Evolutionary conservation across 2,329 filamentous ascomycete genomes (phyloP).

Genomic region (Aureobasidium sp.): DNA sequence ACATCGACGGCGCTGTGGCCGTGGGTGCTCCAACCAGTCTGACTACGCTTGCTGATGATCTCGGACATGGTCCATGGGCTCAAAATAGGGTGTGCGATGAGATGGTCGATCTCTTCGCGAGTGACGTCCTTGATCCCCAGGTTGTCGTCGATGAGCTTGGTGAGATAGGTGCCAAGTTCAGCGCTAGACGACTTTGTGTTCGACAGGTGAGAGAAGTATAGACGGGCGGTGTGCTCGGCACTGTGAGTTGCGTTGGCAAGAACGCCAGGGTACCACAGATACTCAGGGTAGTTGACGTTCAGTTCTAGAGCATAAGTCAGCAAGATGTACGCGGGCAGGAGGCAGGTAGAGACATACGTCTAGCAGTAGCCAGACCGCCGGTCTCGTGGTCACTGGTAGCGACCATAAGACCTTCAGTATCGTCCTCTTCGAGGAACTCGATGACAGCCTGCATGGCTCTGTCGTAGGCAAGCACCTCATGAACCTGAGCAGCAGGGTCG

Average conservation of each 20-base stretch:
- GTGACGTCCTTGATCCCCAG: slow-evolving; percentile 71
- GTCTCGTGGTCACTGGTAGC: slow-evolving; percentile 95
- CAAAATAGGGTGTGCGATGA: slow-evolving; percentile 50
- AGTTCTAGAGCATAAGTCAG: slow-evolving; percentile 37
- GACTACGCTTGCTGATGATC: slow-evolving; percentile 79
- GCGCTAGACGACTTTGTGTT: slow-evolving; percentile 22
- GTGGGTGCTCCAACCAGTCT: slow-evolving; percentile 90
- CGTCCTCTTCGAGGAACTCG: slow-evolving; percentile 70
- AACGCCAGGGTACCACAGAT: slow-evolving; percentile 73
- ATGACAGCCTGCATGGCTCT: slow-evolving; percentile 72
- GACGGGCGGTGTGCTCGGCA: slow-evolving; percentile 58
- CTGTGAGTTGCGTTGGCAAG: slow-evolving; percentile 72
- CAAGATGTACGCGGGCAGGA: background rate
- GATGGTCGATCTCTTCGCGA: slow-evolving; percentile 58
- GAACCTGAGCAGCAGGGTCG: slow-evolving; percentile 48
- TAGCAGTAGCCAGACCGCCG: slow-evolving; percentile 73
- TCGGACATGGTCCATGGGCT: slow-evolving; percentile 62
- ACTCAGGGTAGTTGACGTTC: slow-evolving; percentile 54
- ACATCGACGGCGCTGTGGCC: slow-evolving; percentile 86
- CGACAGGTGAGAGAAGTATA: slow-evolving; percentile 54
- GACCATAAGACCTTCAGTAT: slow-evolving; percentile 71
- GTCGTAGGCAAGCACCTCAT: slow-evolving; percentile 94
- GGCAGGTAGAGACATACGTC: slow-evolving; percentile 47
- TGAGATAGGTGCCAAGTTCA: slow-evolving; percentile 51
- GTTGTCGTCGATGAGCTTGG: slow-evolving; percentile 57